A percentile compares a stretch with the other conserved stretches of the same genome.
phyloP scores from a whole-genome alignment of 2,329 filamentous ascomycete genomes.

The Clathrospora elynae region DNA sequence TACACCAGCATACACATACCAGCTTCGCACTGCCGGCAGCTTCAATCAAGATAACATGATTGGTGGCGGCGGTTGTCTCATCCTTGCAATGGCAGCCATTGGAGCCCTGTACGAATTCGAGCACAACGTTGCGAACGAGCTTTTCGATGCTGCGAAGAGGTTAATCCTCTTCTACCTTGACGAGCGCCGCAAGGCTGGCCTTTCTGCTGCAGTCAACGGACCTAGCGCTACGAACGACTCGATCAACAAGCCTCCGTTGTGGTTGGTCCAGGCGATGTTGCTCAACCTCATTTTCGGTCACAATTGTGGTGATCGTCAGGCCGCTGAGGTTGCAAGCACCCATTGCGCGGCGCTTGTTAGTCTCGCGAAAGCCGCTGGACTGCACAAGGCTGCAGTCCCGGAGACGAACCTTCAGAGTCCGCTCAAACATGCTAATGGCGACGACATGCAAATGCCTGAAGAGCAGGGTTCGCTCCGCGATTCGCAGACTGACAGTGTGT shows the following conservation, averaged over 20 bases:
- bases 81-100: constrained; percentile 86
- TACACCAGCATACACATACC: constrained; percentile 67
- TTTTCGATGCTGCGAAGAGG: constrained; percentile 93
- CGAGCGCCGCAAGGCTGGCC: constrained; percentile 83
- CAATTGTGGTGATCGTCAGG: constrained; percentile 88
- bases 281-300: constrained; percentile 95
- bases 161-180: constrained; percentile 94
- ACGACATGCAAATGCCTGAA: constrained; percentile 65
- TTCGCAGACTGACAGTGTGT: constrained; percentile 53
- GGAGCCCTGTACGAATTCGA: constrained; percentile 89
- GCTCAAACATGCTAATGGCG: constrained; percentile 48
- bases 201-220: constrained; percentile 64
- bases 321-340: constrained; percentile 88
- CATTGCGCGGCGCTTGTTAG: constrained; percentile 91
- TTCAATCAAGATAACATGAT: constrained; percentile 61
- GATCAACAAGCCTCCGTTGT: constrained; percentile 77
- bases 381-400: constrained; percentile 60
- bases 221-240: constrained; percentile 60
- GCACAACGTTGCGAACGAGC: constrained; percentile 74
- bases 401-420: constrained; percentile 26
- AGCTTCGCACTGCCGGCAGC: constrained; percentile 62
- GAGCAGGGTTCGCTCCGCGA: constrained; percentile 34
- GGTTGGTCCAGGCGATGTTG: constrained; percentile 96
- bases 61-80: constrained; percentile 83
- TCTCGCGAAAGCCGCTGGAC: constrained; percentile 84